Conservation (phyloP, 805 yeast species). For the Kluyveromyces nonfermentans region DNA sequence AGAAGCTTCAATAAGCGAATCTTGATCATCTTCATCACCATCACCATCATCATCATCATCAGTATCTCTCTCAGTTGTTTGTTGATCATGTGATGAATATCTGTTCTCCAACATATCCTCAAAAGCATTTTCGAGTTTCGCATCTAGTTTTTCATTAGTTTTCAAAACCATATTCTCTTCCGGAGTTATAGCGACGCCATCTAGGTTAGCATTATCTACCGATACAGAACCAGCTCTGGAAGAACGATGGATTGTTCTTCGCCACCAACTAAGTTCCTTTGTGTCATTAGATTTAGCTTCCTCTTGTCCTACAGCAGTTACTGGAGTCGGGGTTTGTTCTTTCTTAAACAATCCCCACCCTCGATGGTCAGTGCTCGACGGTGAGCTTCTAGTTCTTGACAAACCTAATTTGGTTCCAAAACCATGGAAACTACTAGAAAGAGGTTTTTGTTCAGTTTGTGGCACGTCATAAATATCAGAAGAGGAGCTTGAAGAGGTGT, state of each 20-base stretch:
- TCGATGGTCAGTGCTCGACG: background rate
- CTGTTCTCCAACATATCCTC: slow-evolving; percentile 4
- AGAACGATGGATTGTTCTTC: background rate
- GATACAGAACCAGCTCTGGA: background rate
- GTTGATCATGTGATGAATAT: slow-evolving; percentile 2
- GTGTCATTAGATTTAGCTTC: background rate
- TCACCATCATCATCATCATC: background rate
- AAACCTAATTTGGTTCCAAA: background rate
- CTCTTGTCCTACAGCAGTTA: background rate
- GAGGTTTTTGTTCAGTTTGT: background rate
- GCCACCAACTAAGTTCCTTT: background rate
- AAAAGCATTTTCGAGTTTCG: slow-evolving; percentile 1
- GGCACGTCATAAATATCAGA: background rate
- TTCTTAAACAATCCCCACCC: background rate
- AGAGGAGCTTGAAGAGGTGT: background rate
- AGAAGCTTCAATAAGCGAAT: slow-evolving; percentile 1
- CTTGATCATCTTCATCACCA: background rate
- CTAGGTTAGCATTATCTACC: background rate
- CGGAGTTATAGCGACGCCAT: background rate
- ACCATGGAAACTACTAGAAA: background rate
- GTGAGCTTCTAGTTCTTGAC: background rate
- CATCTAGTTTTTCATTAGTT: slow-evolving; percentile 1
- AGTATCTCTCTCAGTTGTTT: background rate
- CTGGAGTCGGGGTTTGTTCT: slow-evolving; percentile 1
- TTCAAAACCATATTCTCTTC: slow-evolving; percentile 1